These are phyloP conservation scores for Epichloe hybrida DNA, from an alignment of 2,329 filamentous ascomycete species.

Conservation along the genomic window DNA sequence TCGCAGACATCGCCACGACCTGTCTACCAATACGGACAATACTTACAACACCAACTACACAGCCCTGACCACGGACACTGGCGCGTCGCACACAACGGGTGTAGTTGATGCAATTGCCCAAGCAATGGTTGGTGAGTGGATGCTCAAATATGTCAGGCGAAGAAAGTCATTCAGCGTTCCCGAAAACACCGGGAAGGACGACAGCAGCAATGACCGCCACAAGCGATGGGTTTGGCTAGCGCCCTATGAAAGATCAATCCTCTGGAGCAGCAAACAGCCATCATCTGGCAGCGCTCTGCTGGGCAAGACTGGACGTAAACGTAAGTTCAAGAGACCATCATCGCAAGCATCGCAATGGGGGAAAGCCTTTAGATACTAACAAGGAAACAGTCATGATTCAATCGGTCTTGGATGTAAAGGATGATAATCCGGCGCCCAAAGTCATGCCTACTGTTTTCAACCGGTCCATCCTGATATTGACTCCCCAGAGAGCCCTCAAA, in stretches of 20 bases:
- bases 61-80: conserved; percentile 33
- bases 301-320: conserved; percentile 87
- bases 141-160: conserved; percentile 80
- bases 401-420: conserved; percentile 92
- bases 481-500: conserved; percentile 84
- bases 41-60: conserved; percentile 37
- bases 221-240: conserved; percentile 98
- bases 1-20: conserved; percentile 38
- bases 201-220: conserved; percentile 66
- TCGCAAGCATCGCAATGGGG: not conserved
- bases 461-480: conserved; percentile 87
- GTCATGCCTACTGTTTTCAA: conserved; percentile 58
- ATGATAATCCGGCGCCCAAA: conserved; percentile 76
- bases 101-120: conserved; percentile 96
- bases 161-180: conserved; percentile 81
- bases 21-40: conserved; percentile 35
- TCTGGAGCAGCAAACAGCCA: conserved; percentile 98
- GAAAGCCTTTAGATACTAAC: conserved; percentile 15
- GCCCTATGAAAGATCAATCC: conserved; percentile 86
- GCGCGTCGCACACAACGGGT: conserved; percentile 52
- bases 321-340: conserved; percentile 43
- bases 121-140: conserved; percentile 97
- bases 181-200: conserved; percentile 53
- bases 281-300: conserved; percentile 74
- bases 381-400: conserved; percentile 67